phyloP scores from a whole-genome alignment of 1,284 basidiomycete genomes.

The Leccinum angustisporum region DNA sequence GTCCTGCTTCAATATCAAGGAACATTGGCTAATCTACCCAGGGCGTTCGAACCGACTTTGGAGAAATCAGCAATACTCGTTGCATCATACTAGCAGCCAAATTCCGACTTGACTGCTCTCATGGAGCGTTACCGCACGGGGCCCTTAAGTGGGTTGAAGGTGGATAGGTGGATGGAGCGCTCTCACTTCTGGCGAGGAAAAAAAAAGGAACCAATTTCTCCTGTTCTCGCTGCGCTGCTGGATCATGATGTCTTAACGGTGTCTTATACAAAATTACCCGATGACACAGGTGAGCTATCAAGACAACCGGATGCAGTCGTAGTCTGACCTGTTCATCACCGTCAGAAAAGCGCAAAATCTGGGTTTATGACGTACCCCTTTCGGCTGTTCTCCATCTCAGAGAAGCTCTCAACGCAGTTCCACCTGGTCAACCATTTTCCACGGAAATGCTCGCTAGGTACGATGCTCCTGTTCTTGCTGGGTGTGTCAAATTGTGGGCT shows the following conservation, averaged over 20 bases:
- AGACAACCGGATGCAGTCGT: background rate
- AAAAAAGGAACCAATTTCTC: constrained; percentile 70
- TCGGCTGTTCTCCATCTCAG: constrained; percentile 80
- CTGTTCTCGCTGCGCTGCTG: constrained; percentile 72
- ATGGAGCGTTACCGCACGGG: constrained; percentile 90
- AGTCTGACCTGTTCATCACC: constrained; percentile 5
- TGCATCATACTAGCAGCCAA: constrained; percentile 75
- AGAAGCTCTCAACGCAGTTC: constrained; percentile 75
- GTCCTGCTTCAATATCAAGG: constrained; percentile 84
- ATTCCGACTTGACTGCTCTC: constrained; percentile 77
- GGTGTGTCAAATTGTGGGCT: constrained; percentile 82
- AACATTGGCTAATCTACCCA: constrained; percentile 69
- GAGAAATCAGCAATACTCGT: constrained; percentile 74
- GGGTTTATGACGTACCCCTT: constrained; percentile 92
- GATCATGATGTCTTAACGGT: constrained; percentile 50
- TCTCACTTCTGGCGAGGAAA: constrained; percentile 49
- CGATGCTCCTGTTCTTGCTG: constrained; percentile 84
- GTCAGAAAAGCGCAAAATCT: constrained; percentile 82
- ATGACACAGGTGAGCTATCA: constrained; percentile 57
- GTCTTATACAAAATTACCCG: constrained; percentile 62
- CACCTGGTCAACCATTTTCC: constrained; percentile 63
- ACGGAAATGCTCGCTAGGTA: constrained; percentile 69
- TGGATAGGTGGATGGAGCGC: constrained; percentile 62
- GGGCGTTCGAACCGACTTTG: constrained; percentile 60
- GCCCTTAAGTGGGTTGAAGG: constrained; percentile 88